Base-by-base conservation (phyloP, 1,139 yeast species). In the Blastobotrys petasosporus region DNA sequence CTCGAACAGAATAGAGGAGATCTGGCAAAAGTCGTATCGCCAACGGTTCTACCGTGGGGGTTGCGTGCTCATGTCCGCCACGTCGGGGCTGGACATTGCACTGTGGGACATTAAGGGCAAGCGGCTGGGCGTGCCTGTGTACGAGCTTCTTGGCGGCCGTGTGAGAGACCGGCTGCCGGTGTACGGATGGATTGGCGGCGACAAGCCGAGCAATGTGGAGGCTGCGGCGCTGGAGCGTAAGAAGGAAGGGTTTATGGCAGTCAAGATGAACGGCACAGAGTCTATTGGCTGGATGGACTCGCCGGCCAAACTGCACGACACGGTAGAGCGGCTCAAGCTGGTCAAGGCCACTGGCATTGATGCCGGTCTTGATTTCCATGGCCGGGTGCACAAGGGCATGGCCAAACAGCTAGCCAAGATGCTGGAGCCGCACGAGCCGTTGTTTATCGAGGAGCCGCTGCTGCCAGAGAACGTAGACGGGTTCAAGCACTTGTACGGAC, bases 181-280 rank as follows among this genome's bases (percentile, higher is more conserved):
- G 12, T 62, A 62, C 42, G 62, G 64, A n/a, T 61, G 65, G 65
- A 61, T 61, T 44, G 66, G 66, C 11, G 66, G 66, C 8, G 65
- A 61, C 52, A 53, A 58, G 15, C 66, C 66, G 4, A 47, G 54
- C 23, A 58, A 60, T 47, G 64, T 61, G 10, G 49, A 49, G 36
- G 51, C 43, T 12, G 59, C 55, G 29, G 66, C 66, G 33, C 44
- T 51, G 40, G 62, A 51, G 31, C 54, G 65, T 30, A 59, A 57
- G 47, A 51, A 50, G 32, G 64, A 62, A 39, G 66, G 66, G 11
- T 62, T 62, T 52, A 60, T 59, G 16, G 64, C 65, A 6, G 65
- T 62, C 41, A 62, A 62, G 47, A 62, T 62, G 66, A 62, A 61
- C 43, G 66, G 64, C 10, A 51, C 56, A 31, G 54, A 48, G 35